Base-by-base conservation (phyloP, 345 rosid genomes). In the Microthlaspi erraticum region DNA sequence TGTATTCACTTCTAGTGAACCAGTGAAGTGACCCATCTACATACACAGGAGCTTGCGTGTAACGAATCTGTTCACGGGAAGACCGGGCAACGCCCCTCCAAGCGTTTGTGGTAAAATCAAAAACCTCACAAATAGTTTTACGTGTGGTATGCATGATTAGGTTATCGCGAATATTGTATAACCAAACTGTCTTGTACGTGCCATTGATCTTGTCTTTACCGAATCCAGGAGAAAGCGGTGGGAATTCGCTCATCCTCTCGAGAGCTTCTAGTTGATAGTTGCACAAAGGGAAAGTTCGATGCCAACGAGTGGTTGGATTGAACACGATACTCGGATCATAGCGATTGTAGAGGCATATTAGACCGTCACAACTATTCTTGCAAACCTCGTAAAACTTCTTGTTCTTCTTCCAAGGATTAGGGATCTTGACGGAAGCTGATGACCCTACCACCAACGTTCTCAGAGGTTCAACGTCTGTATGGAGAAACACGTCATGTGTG, bases 141-240 rank as follows among this genome's bases (percentile, higher is more conserved):
- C n/a, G n/a, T n/a, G n/a, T n/a, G n/a, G n/a, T n/a, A n/a, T n/a
- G n/a, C n/a, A n/a, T n/a, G n/a, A n/a, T n/a, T n/a, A n/a, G n/a
- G n/a, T n/a, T n/a, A n/a, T n/a, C n/a, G n/a, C n/a, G n/a, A n/a
- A n/a, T n/a, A n/a, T n/a, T 58, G 18, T 69, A 69, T 5, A 69
- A 46, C 57, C 56, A 69, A 36, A 46, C 73, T 0, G 36, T 11
- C 64, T 68, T 68, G 73, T 57, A 57, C 0, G 64, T 68, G 26
- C 52, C 34, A 2, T 5, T 57, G 56, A 7, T 34, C 14, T 33
- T 57, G 73, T 68, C 73, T 68, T 68, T 57, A 11, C 66, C 66
- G 6, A 58, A 58, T 57, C 73, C 73, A 46, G 12, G 57, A 18
- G 11, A 19, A 64, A 3, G 61, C 16, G 9, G 20, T 49, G 32